A percentile compares a stretch with the other conserved stretches of the same genome.
These are phyloP conservation scores for Monilinia laxa DNA, from an alignment of 2,329 filamentous ascomycete species.

Conservation along the genomic window DNA sequence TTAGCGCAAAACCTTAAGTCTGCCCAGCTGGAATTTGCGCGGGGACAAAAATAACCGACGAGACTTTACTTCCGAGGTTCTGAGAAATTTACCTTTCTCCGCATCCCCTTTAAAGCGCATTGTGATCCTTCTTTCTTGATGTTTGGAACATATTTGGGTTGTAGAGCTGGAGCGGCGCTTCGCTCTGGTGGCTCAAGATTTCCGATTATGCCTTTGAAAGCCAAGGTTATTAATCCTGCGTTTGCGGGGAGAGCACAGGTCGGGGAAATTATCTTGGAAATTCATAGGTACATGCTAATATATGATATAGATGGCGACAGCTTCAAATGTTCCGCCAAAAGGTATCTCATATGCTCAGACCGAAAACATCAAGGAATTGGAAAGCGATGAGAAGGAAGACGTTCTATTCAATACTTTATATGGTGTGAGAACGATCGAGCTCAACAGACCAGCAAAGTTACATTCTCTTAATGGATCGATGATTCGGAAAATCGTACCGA, in stretches of 20 bases:
- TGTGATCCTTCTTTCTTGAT: conserved; percentile 46
- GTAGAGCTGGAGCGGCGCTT: conserved; percentile 55
- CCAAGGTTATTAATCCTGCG: conserved; percentile 65
- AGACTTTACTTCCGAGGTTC: conserved; percentile 20
- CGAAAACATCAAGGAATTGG: conserved; percentile 37
- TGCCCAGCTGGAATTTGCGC: conserved; percentile 20
- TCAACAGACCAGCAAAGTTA: conserved; percentile 88
- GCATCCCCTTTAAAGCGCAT: conserved; percentile 25
- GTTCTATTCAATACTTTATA: conserved; percentile 88
- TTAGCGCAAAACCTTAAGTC: conserved; percentile 31
- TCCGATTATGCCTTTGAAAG: conserved; percentile 73
- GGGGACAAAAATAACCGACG: conserved; percentile 25
- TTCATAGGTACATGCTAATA: conserved; percentile 29
- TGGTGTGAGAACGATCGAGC: conserved; percentile 86
- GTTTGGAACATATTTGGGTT: conserved; percentile 55
- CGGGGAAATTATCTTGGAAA: conserved; percentile 30
- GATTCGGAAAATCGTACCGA: conserved; percentile 89
- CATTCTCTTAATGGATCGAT: conserved; percentile 94
- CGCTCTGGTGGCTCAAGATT: conserved; percentile 45
- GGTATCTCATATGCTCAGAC: conserved; percentile 24
- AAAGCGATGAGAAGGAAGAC: conserved; percentile 78
- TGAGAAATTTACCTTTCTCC: conserved; percentile 26
- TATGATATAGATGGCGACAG: conserved; percentile 44
- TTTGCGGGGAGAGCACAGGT: conserved; percentile 55
- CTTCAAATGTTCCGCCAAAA: conserved; percentile 14